Evolutionary conservation across 768 basidiomycete genomes (phyloP).

Genomic region (Leucocoprinus leucothites): DNA sequence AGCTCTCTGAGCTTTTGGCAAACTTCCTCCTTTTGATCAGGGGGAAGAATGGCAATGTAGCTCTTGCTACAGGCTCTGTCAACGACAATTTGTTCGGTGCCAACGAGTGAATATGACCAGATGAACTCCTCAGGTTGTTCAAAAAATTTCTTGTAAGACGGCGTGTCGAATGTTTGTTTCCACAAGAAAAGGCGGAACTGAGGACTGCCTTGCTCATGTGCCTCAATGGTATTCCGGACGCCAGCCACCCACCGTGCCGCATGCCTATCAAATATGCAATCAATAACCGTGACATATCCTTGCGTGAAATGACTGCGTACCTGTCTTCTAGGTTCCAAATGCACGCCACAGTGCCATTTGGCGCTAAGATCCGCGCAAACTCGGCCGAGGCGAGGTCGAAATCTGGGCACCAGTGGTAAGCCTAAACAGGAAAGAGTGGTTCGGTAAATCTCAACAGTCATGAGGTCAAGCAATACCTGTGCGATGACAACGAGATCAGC

Average conservation of each 20-base stretch:
- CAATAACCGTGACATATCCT: background rate
- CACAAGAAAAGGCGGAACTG: conserved; percentile 80
- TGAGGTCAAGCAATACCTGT: conserved; percentile 42
- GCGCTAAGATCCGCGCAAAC: conserved; percentile 78
- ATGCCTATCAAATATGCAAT: conserved; percentile 35
- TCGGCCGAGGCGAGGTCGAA: conserved; percentile 69
- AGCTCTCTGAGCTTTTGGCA: conserved; percentile 49
- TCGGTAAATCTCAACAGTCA: conserved; percentile 8
- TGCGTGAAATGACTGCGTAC: conserved; percentile 26
- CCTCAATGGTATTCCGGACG: conserved; percentile 67
- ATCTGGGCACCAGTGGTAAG: conserved; percentile 93
- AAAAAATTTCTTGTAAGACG: conserved; percentile 60
- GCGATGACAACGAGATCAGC: conserved; percentile 80
- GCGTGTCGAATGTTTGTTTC: conserved; percentile 65
- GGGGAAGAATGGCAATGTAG: conserved; percentile 67
- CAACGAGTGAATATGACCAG: conserved; percentile 50
- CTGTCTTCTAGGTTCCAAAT: conserved; percentile 94
- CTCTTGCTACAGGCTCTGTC: conserved; percentile 81
- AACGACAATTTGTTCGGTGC: conserved; percentile 53
- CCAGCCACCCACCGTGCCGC: conserved; percentile 71
- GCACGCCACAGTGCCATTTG: conserved; percentile 63
- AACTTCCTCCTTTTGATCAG: conserved; percentile 55
- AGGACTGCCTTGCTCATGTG: conserved; percentile 68
- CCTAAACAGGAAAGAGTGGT: conserved; percentile 38
- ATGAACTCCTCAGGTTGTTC: conserved; percentile 51